phyloP scores from a whole-genome alignment of 2,329 filamentous ascomycete genomes.

The Elsinoe fawcettii region DNA sequence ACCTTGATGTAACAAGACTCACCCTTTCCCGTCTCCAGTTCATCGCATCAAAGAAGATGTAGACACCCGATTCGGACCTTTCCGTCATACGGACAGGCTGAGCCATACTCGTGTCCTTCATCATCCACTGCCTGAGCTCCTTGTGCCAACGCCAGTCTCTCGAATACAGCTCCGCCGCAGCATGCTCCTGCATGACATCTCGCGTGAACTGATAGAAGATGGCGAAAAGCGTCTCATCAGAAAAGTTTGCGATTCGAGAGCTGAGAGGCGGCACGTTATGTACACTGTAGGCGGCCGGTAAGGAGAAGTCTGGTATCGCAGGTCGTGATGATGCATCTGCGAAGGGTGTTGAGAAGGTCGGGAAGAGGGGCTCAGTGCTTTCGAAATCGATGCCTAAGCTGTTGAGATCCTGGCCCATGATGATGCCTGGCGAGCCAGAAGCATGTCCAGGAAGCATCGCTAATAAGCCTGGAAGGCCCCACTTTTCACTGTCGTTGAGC shows the following conservation, averaged over 20 bases:
- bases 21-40: conserved; percentile 47
- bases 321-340: conserved; percentile 51
- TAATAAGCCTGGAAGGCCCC: conserved; percentile 52
- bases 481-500: conserved; percentile 54
- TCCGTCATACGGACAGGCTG: conserved; percentile 39
- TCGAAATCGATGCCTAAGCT: conserved; percentile 58
- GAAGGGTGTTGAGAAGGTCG: conserved; percentile 58
- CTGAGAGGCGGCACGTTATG: conserved; percentile 57
- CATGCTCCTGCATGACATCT: conserved; percentile 58
- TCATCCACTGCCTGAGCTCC: conserved; percentile 47
- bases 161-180: conserved; percentile 51
- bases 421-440: conserved; percentile 35
- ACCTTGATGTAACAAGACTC: conserved; percentile 17
- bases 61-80: conserved; percentile 44
- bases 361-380: conserved; percentile 45
- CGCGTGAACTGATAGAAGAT: conserved; percentile 63
- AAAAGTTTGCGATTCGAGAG: conserved; percentile 27
- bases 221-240: conserved; percentile 56
- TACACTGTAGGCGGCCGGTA: conserved; percentile 58
- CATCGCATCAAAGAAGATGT: conserved; percentile 48
- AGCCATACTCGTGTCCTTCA: conserved; percentile 42
- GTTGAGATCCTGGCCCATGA: conserved; percentile 57
- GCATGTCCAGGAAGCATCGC: conserved; percentile 45
- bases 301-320: conserved; percentile 55
- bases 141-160: conserved; percentile 51